Percentiles rank a stretch among this genome's conserved stretches.
phyloP scores from a whole-genome alignment of 352 stramenopile genomes.

The Globisporangium abappressorium region DNA sequence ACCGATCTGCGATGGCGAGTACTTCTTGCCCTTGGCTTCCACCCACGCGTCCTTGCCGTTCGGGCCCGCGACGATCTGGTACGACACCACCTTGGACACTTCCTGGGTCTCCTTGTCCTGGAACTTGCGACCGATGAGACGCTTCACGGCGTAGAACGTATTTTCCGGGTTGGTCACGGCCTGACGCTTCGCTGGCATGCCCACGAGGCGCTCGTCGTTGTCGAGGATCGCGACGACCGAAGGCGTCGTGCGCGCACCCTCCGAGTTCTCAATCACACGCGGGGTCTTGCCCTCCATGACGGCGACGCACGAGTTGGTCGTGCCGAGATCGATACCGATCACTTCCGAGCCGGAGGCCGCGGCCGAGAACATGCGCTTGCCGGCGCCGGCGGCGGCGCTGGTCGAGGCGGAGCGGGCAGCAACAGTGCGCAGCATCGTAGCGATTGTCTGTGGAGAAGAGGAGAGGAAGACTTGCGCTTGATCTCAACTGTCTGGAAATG shows the following conservation, averaged over 20 bases:
- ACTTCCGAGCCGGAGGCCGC: constrained; percentile 39
- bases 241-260: constrained; percentile 94
- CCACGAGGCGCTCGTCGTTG: constrained; percentile 93
- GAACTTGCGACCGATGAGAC: constrained; percentile 94
- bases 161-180: constrained; percentile 98
- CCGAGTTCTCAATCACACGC: constrained; percentile 95
- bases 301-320: constrained; percentile 97
- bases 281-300: constrained; percentile 98
- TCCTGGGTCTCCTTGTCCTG: constrained; percentile 93
- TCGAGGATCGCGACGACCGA: constrained; percentile 95
- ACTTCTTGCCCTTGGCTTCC: constrained; percentile 73
- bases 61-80: constrained; percentile 94
- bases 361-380: constrained; percentile 53
- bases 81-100: constrained; percentile 94
- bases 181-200: constrained; percentile 94
- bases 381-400: constrained; percentile 18
- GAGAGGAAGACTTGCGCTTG: constrained; percentile 10
- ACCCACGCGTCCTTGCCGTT: constrained; percentile 95
- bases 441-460: background rate
- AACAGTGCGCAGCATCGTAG: constrained; percentile 26
- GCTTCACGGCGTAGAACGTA: constrained; percentile 98
- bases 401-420: constrained; percentile 21
- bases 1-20: constrained; percentile 79
- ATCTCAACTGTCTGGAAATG: constrained; percentile 19
- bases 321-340: constrained; percentile 98